Base-by-base conservation (phyloP, 306 rosid species). In the Spatholobus suberectus region DNA sequence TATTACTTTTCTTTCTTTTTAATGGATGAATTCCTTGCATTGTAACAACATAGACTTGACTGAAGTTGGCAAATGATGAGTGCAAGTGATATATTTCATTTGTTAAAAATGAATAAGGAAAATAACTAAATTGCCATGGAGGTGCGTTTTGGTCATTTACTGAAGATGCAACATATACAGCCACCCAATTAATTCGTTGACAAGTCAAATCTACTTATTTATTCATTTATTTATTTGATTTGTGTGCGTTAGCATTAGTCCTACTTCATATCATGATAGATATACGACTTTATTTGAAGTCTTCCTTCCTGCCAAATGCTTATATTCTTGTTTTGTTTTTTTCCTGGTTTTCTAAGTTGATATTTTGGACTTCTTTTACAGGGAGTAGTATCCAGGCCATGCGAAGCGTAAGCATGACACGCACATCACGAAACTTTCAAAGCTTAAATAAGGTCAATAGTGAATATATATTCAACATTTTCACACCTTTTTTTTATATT, bases 341-440 rank as follows among this genome's bases (percentile, higher is more conserved):
- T 21, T 13, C 17, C 20, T 29, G 38, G 32, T 35, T 44, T n/a
- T 58, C 18, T 0, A 49, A 59, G 86, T 47, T 62, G 79, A n/a
- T 57, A 59, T 18, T 2, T 18, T 73, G 18, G 76, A 65, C 47
- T 70, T 29, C 11, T 54, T 32, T 54, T 44, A 13, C 26, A 35
- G 15, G 11, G 68, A 1, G 2, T 15, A 5, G 24, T 34, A 18
- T 51, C 24, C 15, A 23, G 29, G 13, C 47, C 70, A 80, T 32
- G 27, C 41, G 8, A 57, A 70, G 12, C 20, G 78, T 59, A 72
- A 58, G 84, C 79, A 72, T 44, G 38, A 66, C 75, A 46, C n/a
- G 46, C 14, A 43, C 27, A 32, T 43, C 3, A 77, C 9, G 7
- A 4, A 47, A 73, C n/a, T n/a, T 11, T 34, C 21, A 61, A 65